Base-by-base conservation (phyloP, 768 basidiomycete species). In the Lactarius akahatsu region DNA sequence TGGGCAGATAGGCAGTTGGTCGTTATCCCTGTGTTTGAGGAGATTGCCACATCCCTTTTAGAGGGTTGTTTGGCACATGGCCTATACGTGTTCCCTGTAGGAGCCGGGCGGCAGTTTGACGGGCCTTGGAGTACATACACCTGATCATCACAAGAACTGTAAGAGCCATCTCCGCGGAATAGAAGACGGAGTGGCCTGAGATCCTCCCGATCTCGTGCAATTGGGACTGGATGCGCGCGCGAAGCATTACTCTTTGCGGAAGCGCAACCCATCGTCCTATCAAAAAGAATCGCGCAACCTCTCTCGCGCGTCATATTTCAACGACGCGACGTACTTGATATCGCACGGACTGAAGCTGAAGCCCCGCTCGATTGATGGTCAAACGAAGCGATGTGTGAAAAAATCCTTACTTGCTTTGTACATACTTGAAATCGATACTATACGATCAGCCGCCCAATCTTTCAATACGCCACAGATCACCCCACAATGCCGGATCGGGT, bases 381-480 rank as follows among this genome's bases (percentile, higher is more conserved):
- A 54, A 18, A 54, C 52, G 26, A 55, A 20, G 30, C 11, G 30
- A 16, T 10, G 30, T 7, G 47, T 16, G 20, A 26, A 32, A 32
- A 26, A 26, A 13, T 13, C 16, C 26, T 4, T 3, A 28, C 9
- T 20, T 3, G 7, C 32, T 18, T 5, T 8, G 16, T 52, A 56
- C 16, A 4, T 9, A 20, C 6, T 10, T 23, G 47, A 26, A 50
- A 36, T 36, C 26, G n/a, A 50, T 23, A n/a, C 23, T 3, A 6
- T 20, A 18, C 28, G 7, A 30, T 32, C 55, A 56, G 55, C 55
- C 55, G 9, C 30, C 18, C 8, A 5, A 10, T 20, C 1, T 56
- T 56, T 30, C 18, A 56, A 34, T 34, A 56, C 55, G 55, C 55
- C 55, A 56, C 55, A 32, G 30, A 56, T 55, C 23, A 18, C 54